Base-by-base conservation (phyloP, 768 basidiomycete genomes). In the Ephemerocybe angulata region DNA sequence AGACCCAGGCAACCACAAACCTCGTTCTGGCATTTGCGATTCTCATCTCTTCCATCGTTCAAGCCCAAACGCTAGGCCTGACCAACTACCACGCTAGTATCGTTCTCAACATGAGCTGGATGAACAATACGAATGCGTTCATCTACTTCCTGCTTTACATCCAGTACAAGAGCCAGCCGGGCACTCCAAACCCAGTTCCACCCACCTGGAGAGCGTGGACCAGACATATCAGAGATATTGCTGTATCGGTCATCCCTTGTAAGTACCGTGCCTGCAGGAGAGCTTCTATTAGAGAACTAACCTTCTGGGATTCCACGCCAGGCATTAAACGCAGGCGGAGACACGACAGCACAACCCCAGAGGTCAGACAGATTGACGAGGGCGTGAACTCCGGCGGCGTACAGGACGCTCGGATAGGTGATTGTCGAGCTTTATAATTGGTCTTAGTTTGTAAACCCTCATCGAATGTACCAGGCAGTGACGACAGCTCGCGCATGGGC, bases 41-140 rank as follows among this genome's bases (percentile, higher is more conserved):
- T 7, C 58, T 70, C 1, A 42, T 67, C 30, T 62, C 67, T 0
- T 57, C 63, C 11, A 57, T 65, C 25, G 56, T 66, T 11, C 55
- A 66, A 52, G 65, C 60, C 1, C 19, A 19, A 22, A 59, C 60
- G 0, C 5, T 31, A 1, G 54, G 55, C 4, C 31, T 68, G 19
- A 48, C 63, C 4, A 59, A 48, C 27, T 65, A 60, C 52, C 63
- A 67, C 51, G 60, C 54, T 3, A 54, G 42, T 28, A 57, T 68
- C 47, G 52, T 70, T 22, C 63, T 68, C 30, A 60, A 57, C 40
- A 58, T 64, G 31, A 62, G 61, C 49, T 69, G 67, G 65, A 64
- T 62, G 59, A 65, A 63, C 47, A 65, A 64, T 42, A 64, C 61
- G 13, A 66, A 60, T 31, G 33, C 60, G 10, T 54, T 54, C 21